Percentiles rank a stretch among this genome's conserved stretches.
Evolutionary conservation across 805 yeast species (phyloP).

Genomic region (Debaryomyces prosopidis): DNA sequence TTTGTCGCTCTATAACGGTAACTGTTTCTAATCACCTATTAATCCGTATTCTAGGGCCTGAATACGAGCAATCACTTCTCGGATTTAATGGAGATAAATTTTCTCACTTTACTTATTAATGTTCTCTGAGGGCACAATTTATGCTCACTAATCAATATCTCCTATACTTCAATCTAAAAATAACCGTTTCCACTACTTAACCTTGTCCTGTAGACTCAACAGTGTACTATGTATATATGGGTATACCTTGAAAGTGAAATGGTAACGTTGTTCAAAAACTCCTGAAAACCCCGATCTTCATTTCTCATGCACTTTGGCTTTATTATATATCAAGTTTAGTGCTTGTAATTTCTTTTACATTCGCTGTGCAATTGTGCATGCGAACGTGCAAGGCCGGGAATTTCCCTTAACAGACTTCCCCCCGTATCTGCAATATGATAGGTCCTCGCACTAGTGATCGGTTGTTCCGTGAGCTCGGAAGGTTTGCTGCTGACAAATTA

Average conservation of each 20-base stretch:
- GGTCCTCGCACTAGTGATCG: neutral
- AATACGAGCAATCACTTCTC: neutral
- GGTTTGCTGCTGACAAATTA: neutral
- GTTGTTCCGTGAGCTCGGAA: neutral
- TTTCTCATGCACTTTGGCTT: neutral
- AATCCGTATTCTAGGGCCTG: neutral
- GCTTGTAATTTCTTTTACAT: neutral
- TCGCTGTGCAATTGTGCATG: neutral
- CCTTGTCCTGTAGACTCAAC: too few species aligned
- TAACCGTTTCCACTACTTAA: neutral
- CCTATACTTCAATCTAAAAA: neutral
- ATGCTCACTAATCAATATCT: neutral
- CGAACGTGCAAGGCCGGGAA: neutral
- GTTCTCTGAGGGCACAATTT: too few species aligned
- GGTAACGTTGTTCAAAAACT: neutral
- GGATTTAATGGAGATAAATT: neutral
- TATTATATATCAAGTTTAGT: slow-evolving; percentile 1
- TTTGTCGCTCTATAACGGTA: neutral
- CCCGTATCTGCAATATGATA: neutral
- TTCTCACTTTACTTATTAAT: too few species aligned
- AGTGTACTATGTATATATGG: neutral
- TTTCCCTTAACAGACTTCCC: neutral
- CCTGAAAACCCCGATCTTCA: neutral
- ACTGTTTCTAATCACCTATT: neutral
- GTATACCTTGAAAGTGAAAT: neutral